A percentile compares a stretch with the other conserved stretches of the same genome.
These are phyloP conservation scores for Acacia pycnantha DNA, from an alignment of 331 rosid genomes.

Conservation along the genomic window DNA sequence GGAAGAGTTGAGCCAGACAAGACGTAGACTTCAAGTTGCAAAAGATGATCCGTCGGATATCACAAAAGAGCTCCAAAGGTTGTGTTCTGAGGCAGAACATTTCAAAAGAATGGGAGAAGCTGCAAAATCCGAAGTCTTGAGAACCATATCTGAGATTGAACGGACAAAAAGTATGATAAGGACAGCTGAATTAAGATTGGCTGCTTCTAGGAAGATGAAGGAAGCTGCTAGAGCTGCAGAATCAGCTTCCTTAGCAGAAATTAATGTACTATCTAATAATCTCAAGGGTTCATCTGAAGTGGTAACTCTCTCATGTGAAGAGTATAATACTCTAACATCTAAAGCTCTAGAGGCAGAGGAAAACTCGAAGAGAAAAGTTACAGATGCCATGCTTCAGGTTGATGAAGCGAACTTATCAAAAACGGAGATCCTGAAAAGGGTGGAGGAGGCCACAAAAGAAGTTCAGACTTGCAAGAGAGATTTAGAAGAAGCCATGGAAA, in stretches of 20 bases:
- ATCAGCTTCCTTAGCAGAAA: conserved; percentile 71
- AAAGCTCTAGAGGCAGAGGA: conserved; percentile 69
- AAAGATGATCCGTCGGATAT: conserved; percentile 62
- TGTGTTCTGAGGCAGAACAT: conserved; percentile 70
- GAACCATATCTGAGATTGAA: conserved; percentile 76
- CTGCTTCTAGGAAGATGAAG: conserved; percentile 92
- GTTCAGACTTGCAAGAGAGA: conserved; percentile 67
- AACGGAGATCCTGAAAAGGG: conserved; percentile 59
- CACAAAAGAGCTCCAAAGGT: conserved; percentile 62
- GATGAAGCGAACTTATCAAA: conserved; percentile 69
- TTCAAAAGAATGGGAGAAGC: conserved; percentile 76
- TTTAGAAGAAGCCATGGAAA: conserved; percentile 77
- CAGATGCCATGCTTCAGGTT: conserved; percentile 67
- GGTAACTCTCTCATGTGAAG: conserved; percentile 76
- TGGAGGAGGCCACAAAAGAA: conserved; percentile 82
- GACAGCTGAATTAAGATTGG: conserved; percentile 76
- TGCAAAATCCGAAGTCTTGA: conserved; percentile 56
- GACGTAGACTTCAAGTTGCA: conserved; percentile 55
- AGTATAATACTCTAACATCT: conserved; percentile 56
- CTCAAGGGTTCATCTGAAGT: conserved; percentile 23
- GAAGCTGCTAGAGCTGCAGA: conserved; percentile 94
- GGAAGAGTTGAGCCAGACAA: conserved; percentile 78
- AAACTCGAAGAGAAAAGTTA: conserved; percentile 55
- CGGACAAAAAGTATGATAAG: conserved; percentile 64
- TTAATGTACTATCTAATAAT: conserved; percentile 45